Evolutionary conservation across 371 early-diverging fungal genomes (phyloP).

Genomic region (Zychaea mexicana): DNA sequence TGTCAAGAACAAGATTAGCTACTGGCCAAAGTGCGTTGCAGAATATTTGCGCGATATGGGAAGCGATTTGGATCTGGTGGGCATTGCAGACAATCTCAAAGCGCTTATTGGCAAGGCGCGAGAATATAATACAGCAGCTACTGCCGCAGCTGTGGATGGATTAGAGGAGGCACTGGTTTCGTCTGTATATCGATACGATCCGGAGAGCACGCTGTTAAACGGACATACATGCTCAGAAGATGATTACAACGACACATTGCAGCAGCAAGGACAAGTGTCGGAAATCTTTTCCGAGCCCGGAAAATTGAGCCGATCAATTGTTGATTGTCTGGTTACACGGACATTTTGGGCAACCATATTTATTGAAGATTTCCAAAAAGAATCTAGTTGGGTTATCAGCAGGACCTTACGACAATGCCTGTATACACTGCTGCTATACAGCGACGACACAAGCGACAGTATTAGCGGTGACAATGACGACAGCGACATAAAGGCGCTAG

Average conservation of each 20-base stretch:
- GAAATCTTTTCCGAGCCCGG: slow-evolving; percentile 12
- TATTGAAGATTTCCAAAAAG: slow-evolving; percentile 53
- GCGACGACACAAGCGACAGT: not conserved
- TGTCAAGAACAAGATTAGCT: slow-evolving; percentile 11
- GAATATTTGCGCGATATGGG: slow-evolving; percentile 21
- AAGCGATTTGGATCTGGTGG: slow-evolving; percentile 6
- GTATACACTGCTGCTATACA: slow-evolving; percentile 32
- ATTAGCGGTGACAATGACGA: not conserved
- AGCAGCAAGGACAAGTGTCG: not conserved
- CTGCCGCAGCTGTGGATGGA: slow-evolving; percentile 14
- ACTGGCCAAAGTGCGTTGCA: slow-evolving; percentile 36
- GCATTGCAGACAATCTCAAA: slow-evolving; percentile 4
- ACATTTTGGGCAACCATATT: slow-evolving; percentile 60
- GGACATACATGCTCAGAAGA: not conserved
- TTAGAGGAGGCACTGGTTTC: slow-evolving; percentile 24
- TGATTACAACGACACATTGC: not conserved
- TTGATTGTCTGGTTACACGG: slow-evolving; percentile 43
- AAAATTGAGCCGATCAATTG: slow-evolving; percentile 37
- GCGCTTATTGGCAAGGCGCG: slow-evolving; percentile 12
- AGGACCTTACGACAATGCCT: slow-evolving; percentile 46
- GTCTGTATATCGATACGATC: slow-evolving; percentile 37
- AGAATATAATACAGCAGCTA: slow-evolving; percentile 22
- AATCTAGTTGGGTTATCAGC: slow-evolving; percentile 51
- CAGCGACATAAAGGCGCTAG: no score
- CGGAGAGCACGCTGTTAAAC: slow-evolving; percentile 12